phyloP scores from a whole-genome alignment of 306 rosid genomes.

The Sechiopsis laciniata region DNA sequence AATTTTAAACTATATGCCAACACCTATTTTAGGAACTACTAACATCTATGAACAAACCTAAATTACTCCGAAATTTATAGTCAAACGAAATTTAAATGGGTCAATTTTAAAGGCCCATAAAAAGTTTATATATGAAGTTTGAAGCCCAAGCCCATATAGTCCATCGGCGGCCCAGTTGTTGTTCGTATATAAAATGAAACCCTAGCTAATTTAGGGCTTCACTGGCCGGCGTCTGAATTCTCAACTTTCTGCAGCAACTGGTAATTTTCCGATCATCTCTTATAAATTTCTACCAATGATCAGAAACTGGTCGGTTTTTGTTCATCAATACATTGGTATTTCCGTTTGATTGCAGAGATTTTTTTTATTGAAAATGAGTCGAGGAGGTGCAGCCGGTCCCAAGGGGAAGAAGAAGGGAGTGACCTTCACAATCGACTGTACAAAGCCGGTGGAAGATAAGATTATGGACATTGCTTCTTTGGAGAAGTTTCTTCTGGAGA shows the following conservation, averaged over 20 bases:
- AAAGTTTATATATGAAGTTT: no score
- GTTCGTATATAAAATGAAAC: neutral
- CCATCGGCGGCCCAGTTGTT: neutral
- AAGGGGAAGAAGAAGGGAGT: conserved; percentile 53
- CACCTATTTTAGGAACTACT: no score
- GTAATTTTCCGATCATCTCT: conserved; percentile 4
- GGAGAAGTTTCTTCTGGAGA: conserved; percentile 52
- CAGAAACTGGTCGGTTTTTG: no score
- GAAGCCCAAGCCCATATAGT: neutral
- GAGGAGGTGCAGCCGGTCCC: conserved; percentile 34
- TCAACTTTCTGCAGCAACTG: conserved; percentile 3
- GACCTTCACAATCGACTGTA: conserved; percentile 43
- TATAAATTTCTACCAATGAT: neutral
- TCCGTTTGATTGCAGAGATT: conserved; percentile 16
- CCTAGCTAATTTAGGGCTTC: neutral
- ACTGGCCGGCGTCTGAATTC: neutral
- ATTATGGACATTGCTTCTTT: conserved; percentile 56
- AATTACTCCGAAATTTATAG: no score
- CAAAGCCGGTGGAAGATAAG: conserved; percentile 54
- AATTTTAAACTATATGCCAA: no score
- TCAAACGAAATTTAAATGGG: no score
- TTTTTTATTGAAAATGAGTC: conserved; percentile 36
- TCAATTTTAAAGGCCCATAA: no score
- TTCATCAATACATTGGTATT: neutral
- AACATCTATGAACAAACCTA: no score